phyloP scores from a whole-genome alignment of 805 yeast species.

The Ogataea ramenticola region DNA sequence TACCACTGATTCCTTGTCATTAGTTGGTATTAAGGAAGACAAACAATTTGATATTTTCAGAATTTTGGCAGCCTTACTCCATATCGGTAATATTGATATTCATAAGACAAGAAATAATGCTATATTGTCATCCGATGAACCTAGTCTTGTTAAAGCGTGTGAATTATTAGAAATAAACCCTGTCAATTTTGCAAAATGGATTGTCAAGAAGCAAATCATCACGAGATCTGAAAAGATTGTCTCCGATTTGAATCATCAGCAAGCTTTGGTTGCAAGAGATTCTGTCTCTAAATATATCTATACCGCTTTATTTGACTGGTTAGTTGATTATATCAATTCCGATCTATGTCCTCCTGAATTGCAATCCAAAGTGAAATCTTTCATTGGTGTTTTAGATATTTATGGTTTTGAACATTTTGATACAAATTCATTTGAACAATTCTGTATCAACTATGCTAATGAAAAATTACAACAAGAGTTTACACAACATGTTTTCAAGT shows the following conservation, averaged over 20 bases:
- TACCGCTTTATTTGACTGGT: slow-evolving; percentile 92
- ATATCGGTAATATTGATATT: slow-evolving; percentile 87
- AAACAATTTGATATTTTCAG: slow-evolving; percentile 66
- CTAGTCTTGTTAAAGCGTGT: slow-evolving; percentile 74
- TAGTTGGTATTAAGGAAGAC: slow-evolving; percentile 63
- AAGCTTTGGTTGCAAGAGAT: slow-evolving; percentile 87
- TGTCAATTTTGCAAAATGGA: slow-evolving; percentile 75
- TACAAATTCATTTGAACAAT: slow-evolving; percentile 91
- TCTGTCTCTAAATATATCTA: slow-evolving; percentile 95
- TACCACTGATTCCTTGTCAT: slow-evolving; percentile 67
- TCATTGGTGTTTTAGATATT: slow-evolving; percentile 95
- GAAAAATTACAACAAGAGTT: slow-evolving; percentile 97
- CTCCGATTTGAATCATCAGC: slow-evolving; percentile 72
- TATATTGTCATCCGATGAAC: slow-evolving; percentile 76
- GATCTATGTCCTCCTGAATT: slow-evolving; percentile 77
- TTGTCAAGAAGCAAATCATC: slow-evolving; percentile 81
- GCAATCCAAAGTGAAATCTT: slow-evolving; percentile 50
- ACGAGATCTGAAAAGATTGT: slow-evolving; percentile 91
- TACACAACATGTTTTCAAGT: slow-evolving; percentile 93
- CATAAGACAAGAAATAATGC: slow-evolving; percentile 83
- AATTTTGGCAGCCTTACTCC: slow-evolving; percentile 80
- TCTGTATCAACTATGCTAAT: slow-evolving; percentile 94
- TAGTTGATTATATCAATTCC: slow-evolving; percentile 73
- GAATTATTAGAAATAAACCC: slow-evolving; percentile 79
- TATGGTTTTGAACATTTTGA: slow-evolving; percentile 97